A percentile compares a stretch with the other conserved stretches of the same genome.
phyloP scores from a whole-genome alignment of 257 asterid species.

The Haberlea rhodopensis region DNA sequence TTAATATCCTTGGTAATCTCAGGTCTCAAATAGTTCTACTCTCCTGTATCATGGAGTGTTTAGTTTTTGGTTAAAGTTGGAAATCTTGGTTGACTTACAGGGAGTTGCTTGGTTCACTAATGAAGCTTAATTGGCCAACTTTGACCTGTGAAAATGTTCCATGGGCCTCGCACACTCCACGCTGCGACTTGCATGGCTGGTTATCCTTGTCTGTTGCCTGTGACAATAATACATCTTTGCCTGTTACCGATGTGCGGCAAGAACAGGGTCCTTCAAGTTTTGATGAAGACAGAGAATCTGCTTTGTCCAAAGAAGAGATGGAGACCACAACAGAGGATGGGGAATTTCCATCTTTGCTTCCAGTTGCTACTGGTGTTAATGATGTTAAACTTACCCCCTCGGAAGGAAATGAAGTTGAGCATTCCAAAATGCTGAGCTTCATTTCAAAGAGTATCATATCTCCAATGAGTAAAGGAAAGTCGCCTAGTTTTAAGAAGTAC shows the following conservation, averaged over 20 bases:
- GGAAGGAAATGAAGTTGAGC: conserved; percentile 46
- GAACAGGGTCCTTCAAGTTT: conserved; percentile 38
- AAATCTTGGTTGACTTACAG: conserved; percentile 69
- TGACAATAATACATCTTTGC: conserved; percentile 31
- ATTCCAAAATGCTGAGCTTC: conserved; percentile 56
- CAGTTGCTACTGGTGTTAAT: conserved; percentile 38
- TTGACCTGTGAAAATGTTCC: conserved; percentile 72
- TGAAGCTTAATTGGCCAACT: conserved; percentile 77
- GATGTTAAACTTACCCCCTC: conserved; percentile 42
- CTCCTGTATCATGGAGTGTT: conserved; percentile 12
- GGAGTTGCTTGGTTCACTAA: conserved; percentile 70
- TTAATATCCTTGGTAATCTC: not conserved
- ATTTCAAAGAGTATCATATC: conserved; percentile 65
- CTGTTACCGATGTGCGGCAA: conserved; percentile 45
- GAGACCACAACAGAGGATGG: conserved; percentile 83
- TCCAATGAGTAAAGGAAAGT: conserved; percentile 60
- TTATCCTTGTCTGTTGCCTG: conserved; percentile 37
- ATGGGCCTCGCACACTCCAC: conserved; percentile 75
- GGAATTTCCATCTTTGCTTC: conserved; percentile 71
- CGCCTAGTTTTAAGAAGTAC: conserved; percentile 58
- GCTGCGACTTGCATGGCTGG: conserved; percentile 81
- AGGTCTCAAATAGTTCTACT: conserved; percentile 8
- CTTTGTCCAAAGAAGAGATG: conserved; percentile 49
- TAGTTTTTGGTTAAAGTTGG: conserved; percentile 30
- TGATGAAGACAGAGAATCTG: conserved; percentile 39